Base-by-base conservation (phyloP, 768 basidiomycete species). In the Pleurotus eryngii region DNA sequence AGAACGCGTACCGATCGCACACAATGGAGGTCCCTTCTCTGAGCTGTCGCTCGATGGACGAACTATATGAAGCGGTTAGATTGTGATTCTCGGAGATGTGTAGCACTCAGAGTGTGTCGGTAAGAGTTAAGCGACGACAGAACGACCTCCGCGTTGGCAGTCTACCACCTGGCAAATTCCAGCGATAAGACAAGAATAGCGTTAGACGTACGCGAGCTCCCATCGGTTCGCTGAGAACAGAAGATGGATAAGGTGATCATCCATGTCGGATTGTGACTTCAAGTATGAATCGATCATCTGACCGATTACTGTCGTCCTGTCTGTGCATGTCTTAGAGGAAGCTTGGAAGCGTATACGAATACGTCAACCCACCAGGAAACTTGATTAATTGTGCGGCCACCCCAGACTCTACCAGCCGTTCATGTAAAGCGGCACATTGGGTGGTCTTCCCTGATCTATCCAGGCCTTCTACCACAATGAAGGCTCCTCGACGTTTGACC, bases 221-320 rank as follows among this genome's bases (percentile, higher is more conserved):
- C 97, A 98, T 37, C 96, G 82, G 68, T 99, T 99, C 2, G 95
- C 97, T 45, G 93, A 88, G 77, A 99, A 98, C 56, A 99, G 81
- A 3, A 98, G 83, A 68, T 98, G 96, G 49, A 98, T 86, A 1
- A 87, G 90, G 59, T 79, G 89, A 73, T 98, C 95, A 69, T 96
- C 94, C 49, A 99, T 79, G 12, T 98, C 92, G 12, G 89, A 80
- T 50, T 90, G 72, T 12, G 89, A 90, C 47, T 84, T 85, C 56
- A 99, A 78, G 70, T 98, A 99, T 24, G 87, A 81, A 72, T 98
- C 89, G 64, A 99, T 98, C 86, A 95, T 91, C 63, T 86, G 79
- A 2, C 96, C 96, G 54, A 93, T 95, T 2, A 90, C 69, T 1
- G 96, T 96, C 4, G 92, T 92, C 30, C 97, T 82, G 71, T 98